A percentile compares a stretch with the other conserved stretches of the same genome.
phyloP scores from a whole-genome alignment of 2,329 filamentous ascomycete genomes.

The Exophiala sp. region DNA sequence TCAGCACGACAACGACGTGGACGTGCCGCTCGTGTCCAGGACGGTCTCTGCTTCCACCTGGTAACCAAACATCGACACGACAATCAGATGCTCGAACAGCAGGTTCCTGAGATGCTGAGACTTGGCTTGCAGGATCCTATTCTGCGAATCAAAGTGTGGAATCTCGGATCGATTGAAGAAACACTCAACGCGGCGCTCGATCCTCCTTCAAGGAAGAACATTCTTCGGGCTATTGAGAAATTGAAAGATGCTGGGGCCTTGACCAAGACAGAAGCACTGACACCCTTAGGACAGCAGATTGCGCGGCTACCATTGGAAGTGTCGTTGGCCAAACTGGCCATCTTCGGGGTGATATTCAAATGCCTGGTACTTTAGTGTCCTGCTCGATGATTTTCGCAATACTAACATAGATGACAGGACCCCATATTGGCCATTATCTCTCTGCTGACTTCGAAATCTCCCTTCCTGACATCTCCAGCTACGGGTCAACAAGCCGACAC shows the following conservation, averaged over 20 bases:
- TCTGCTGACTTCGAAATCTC: slow-evolving; percentile 88
- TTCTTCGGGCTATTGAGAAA: slow-evolving; percentile 84
- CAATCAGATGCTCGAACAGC: slow-evolving; percentile 65
- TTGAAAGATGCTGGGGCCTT: slow-evolving; percentile 88
- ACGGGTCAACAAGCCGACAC: slow-evolving; percentile 52
- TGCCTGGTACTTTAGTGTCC: slow-evolving; percentile 51
- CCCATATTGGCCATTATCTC: slow-evolving; percentile 87
- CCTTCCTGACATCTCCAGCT: slow-evolving; percentile 77
- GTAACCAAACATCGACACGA: slow-evolving; percentile 90
- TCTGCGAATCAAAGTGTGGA: slow-evolving; percentile 95
- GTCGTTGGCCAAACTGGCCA: slow-evolving; percentile 86
- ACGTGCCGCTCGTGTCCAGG: slow-evolving; percentile 88
- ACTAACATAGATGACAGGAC: slow-evolving; percentile 49
- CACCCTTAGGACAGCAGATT: slow-evolving; percentile 76
- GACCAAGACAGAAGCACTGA: slow-evolving; percentile 74
- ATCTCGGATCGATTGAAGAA: slow-evolving; percentile 85
- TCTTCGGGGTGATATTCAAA: slow-evolving; percentile 78
- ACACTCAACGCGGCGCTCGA: slow-evolving; percentile 84
- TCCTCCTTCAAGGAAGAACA: slow-evolving; percentile 84
- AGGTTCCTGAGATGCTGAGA: slow-evolving; percentile 93
- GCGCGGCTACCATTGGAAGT: slow-evolving; percentile 88
- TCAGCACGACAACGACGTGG: slow-evolving; percentile 94
- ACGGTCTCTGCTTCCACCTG: slow-evolving; percentile 90
- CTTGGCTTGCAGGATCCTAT: slow-evolving; percentile 91
- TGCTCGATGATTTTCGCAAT: neutral